These are phyloP conservation scores for Penicillium ochrochloron DNA, from an alignment of 495 filamentous ascomycete genomes.

Conservation along the genomic window DNA sequence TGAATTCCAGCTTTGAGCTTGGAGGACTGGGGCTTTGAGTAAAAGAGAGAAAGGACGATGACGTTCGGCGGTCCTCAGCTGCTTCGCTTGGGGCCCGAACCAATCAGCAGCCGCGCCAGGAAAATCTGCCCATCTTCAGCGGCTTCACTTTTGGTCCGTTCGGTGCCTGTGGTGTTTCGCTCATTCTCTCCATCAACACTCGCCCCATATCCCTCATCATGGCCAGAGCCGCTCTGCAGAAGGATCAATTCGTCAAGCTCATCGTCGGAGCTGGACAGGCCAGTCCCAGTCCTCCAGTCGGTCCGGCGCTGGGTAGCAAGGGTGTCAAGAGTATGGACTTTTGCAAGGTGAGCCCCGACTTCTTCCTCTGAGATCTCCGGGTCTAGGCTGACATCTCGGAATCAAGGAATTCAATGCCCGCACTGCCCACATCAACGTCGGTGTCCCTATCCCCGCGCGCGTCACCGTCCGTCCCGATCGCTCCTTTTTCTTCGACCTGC, in stretches of 20 bases:
- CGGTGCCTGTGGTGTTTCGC: neutral
- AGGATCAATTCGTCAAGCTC: constrained; percentile 92
- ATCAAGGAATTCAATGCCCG: constrained; percentile 94
- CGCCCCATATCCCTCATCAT: constrained; percentile 53
- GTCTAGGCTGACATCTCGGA: constrained; percentile 7
- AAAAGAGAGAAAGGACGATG: constrained; percentile 19
- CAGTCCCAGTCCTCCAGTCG: constrained; percentile 93
- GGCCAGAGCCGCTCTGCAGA: constrained; percentile 73
- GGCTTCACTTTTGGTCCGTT: constrained; percentile 11
- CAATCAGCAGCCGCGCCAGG: constrained; percentile 30
- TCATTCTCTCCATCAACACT: neutral
- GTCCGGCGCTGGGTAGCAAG: constrained; percentile 94
- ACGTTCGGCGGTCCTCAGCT: constrained; percentile 29
- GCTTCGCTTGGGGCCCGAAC: constrained; percentile 29
- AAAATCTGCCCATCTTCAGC: constrained; percentile 35
- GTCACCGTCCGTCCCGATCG: constrained; percentile 94
- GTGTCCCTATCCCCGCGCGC: constrained; percentile 85
- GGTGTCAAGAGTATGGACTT: constrained; percentile 99
- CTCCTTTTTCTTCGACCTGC: constrained; percentile 89
- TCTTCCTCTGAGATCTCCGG: neutral
- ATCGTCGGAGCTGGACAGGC: constrained; percentile 98
- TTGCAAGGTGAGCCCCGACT: constrained; percentile 75
- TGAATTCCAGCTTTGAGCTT: neutral
- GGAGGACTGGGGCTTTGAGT: neutral
- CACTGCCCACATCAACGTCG: constrained; percentile 80